Conservation (phyloP, 176 grass and related monocot genomes). For the Aegilops tauschii region DNA sequence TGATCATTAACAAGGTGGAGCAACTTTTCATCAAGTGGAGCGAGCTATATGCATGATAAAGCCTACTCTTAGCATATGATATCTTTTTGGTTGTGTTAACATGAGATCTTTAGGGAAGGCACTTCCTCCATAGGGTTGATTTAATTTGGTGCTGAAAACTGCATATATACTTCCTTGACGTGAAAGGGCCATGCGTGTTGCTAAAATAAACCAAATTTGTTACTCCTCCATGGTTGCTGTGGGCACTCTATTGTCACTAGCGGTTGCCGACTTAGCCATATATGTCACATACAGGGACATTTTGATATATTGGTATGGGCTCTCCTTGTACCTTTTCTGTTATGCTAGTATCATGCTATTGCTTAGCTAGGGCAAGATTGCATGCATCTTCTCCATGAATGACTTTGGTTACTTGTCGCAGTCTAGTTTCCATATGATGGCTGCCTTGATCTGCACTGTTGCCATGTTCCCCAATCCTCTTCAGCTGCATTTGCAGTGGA, state of each 20-base stretch:
- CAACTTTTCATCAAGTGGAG: conserved; percentile 50
- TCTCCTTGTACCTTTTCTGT: conserved; percentile 36
- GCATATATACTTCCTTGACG: conserved; percentile 22
- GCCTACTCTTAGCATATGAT: conserved; percentile 24
- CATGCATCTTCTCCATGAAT: conserved; percentile 50
- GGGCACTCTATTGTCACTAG: background rate
- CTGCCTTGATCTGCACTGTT: conserved; percentile 52
- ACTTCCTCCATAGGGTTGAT: conserved; percentile 13
- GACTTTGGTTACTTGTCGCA: conserved; percentile 39
- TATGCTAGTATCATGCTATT: conserved; percentile 33
- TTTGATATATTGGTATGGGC: conserved; percentile 25
- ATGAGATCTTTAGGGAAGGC: conserved; percentile 28
- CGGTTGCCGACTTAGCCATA: conserved; percentile 15
- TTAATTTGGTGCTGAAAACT: conserved; percentile 46
- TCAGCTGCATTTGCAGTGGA: background rate
- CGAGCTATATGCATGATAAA: conserved; percentile 30
- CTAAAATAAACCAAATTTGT: no score
- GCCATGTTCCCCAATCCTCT: conserved; percentile 13
- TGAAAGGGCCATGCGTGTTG: no score
- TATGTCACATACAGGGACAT: conserved; percentile 27
- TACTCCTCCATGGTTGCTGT: no score
- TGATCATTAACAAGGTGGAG: conserved; percentile 38
- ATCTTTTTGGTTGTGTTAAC: conserved; percentile 30
- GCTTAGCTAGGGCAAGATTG: conserved; percentile 36
- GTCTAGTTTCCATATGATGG: conserved; percentile 41